Evolutionary conservation across 1,284 basidiomycete genomes (phyloP), one percentile per base, ranked within the genome.

Genomic region (Veloboletus limbatus): DNA sequence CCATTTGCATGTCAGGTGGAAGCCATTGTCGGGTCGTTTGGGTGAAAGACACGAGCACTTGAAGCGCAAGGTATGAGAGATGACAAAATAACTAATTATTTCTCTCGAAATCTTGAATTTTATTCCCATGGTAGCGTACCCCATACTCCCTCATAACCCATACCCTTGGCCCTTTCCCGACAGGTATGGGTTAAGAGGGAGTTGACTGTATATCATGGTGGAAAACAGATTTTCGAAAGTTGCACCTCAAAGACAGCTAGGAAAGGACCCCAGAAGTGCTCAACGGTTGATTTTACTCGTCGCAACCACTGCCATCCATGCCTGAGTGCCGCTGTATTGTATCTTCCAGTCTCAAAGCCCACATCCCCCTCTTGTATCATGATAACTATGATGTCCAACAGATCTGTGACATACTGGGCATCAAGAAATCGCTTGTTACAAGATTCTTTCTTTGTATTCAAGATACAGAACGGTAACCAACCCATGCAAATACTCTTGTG

Each of bases 11-110:
- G 11, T 26, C 20, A 40, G 38, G 30, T 60, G 30, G 59, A 63
- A 41, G 53, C 18, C 4, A 45, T 62, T 18, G 45, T 65, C 33
- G 48, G 39, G 10, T 49, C 47, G 25, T 62, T 66, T 48, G 54
- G 55, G 17, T 47, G 44, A n/a, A 44, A 55, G 31, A 55, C 55
- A 20, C 48, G 51, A 25, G 47, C 54, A 4, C 48, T 59, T 13
- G 49, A 56, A 24, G 40, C 40, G 10, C 49, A 54, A 18, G 39
- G 38, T 26, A 48, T 60, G 45, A 48, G 50, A 43, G 39, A 55
- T n/a, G 54, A 53, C 41, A 33, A 49, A 33, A 42, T 66, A 18
- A 54, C 43, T 34, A 47, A 56, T 38, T 54, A 47, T 48, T 49
- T 54, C 38, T n/a, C 18, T 37, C 16, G n/a, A n/a, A 14, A n/a